These are phyloP conservation scores for Cinnamomum chago DNA, from an alignment of 164 flowering plant genomes.

Conservation along the genomic window DNA sequence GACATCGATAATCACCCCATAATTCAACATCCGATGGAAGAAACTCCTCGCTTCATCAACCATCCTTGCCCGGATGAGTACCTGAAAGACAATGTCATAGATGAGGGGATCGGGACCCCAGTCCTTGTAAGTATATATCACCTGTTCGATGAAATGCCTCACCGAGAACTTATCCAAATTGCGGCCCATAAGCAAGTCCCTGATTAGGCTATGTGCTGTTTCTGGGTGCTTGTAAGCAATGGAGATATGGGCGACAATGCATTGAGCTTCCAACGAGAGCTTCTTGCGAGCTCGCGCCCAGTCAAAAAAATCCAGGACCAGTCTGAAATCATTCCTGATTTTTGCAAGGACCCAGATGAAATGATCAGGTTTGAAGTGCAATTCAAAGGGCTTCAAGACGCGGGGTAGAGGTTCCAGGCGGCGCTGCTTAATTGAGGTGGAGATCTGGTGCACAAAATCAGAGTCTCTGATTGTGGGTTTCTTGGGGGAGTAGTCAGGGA, in stretches of 20 bases:
- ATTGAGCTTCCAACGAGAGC: constrained; percentile 21
- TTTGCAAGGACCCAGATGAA: constrained; percentile 26
- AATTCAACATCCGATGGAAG: constrained; percentile 24
- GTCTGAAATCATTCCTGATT: constrained; percentile 18
- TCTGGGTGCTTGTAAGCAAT: constrained; percentile 20
- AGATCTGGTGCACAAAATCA: constrained; percentile 23
- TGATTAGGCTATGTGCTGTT: constrained; percentile 17
- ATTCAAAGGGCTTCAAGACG: constrained; percentile 23
- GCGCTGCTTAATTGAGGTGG: constrained; percentile 30
- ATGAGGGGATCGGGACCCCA: constrained; percentile 30
- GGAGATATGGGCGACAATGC: constrained; percentile 22
- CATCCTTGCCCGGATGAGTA: constrained; percentile 20
- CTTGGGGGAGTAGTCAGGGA: constrained; percentile 32
- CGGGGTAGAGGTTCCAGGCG: constrained; percentile 25
- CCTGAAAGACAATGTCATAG: constrained; percentile 29
- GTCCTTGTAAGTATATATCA: constrained; percentile 31
- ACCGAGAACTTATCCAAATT: constrained; percentile 11
- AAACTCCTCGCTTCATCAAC: constrained; percentile 23
- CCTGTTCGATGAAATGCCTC: constrained; percentile 22
- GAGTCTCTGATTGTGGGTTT: constrained; percentile 27
- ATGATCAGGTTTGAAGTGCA: constrained; percentile 20
- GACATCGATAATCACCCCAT: constrained; percentile 26
- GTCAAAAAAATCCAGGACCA: constrained; percentile 22
- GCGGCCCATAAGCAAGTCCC: constrained; percentile 13
- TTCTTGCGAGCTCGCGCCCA: constrained; percentile 23